Conservation (phyloP, 2,329 filamentous ascomycete species). For the Trichoderma polysporum region DNA sequence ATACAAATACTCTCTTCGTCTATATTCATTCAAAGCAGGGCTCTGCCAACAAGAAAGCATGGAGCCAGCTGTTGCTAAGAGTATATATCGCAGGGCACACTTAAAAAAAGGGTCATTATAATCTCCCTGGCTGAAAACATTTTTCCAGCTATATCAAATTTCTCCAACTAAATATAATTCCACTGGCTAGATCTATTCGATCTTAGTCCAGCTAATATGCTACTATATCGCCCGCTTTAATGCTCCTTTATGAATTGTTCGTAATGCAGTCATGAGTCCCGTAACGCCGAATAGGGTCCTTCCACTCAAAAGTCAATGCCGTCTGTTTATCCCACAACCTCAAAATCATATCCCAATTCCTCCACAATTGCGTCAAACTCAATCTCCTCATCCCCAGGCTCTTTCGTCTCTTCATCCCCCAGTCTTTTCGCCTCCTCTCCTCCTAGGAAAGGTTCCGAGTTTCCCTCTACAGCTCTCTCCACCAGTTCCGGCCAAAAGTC, state of each 20-base stretch:
- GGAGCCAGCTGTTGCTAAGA: no score
- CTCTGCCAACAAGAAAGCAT: no score
- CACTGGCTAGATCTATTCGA: not conserved
- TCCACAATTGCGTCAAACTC: conserved; percentile 23
- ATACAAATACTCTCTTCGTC: no score
- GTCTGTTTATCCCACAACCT: conserved; percentile 16
- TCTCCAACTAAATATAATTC: not conserved
- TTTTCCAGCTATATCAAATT: not conserved
- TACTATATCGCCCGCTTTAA: not conserved
- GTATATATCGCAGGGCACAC: not conserved
- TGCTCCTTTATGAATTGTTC: not conserved
- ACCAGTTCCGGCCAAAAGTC: conserved; percentile 32
- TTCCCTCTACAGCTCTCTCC: conserved; percentile 29
- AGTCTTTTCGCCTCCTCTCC: conserved; percentile 14
- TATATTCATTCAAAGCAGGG: no score
- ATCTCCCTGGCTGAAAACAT: not conserved
- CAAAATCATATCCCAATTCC: conserved; percentile 22
- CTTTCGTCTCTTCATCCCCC: conserved; percentile 3
- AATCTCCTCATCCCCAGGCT: conserved; percentile 9
- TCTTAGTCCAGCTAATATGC: not conserved
- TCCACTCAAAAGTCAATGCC: not conserved
- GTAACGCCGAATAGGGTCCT: not conserved
- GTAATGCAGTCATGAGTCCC: not conserved
- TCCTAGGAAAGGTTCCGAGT: conserved; percentile 26
- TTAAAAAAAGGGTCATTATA: no score